Percentiles rank a stretch among this genome's conserved stretches.
Conservation (phyloP, 495 filamentous ascomycete genomes). For the Terfezia claveryi region DNA sequence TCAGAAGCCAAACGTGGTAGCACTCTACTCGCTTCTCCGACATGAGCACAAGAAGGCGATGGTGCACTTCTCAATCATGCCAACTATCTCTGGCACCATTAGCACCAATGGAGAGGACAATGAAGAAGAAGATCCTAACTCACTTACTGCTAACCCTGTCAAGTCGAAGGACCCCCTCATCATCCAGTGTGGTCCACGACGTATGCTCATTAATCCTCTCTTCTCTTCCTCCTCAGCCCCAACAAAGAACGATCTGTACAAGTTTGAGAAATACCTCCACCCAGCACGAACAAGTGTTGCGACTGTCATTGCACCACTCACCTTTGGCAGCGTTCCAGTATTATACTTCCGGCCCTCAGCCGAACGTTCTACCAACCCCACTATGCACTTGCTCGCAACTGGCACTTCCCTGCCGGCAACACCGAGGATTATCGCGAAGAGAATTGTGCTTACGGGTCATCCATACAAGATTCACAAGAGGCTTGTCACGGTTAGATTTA, state of each 20-base stretch:
- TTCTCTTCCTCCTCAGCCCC: conserved; percentile 69
- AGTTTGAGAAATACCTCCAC: conserved; percentile 82
- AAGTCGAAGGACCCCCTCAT: conserved; percentile 80
- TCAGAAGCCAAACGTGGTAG: conserved; percentile 33
- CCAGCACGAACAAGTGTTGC: conserved; percentile 81
- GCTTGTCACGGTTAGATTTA: conserved; percentile 88
- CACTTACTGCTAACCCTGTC: conserved; percentile 29
- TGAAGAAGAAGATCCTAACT: neutral
- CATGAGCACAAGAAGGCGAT: conserved; percentile 88
- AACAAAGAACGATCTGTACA: conserved; percentile 74
- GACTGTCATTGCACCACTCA: conserved; percentile 70
- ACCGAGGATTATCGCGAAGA: conserved; percentile 69
- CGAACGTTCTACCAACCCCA: conserved; percentile 18
- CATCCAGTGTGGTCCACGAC: conserved; percentile 66
- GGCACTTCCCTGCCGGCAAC: conserved; percentile 40
- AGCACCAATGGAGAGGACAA: neutral
- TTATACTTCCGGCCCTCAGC: conserved; percentile 50
- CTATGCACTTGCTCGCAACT: conserved; percentile 42
- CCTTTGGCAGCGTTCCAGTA: conserved; percentile 73
- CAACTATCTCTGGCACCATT: conserved; percentile 41
- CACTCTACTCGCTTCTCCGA: conserved; percentile 63
- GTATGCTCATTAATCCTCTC: conserved; percentile 68
- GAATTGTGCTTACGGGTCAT: conserved; percentile 83
- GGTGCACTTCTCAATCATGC: conserved; percentile 64
- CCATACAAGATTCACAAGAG: conserved; percentile 97